These are phyloP conservation scores for Monilinia aucupariae DNA, from an alignment of 2,329 filamentous ascomycete genomes.

Conservation along the genomic window DNA sequence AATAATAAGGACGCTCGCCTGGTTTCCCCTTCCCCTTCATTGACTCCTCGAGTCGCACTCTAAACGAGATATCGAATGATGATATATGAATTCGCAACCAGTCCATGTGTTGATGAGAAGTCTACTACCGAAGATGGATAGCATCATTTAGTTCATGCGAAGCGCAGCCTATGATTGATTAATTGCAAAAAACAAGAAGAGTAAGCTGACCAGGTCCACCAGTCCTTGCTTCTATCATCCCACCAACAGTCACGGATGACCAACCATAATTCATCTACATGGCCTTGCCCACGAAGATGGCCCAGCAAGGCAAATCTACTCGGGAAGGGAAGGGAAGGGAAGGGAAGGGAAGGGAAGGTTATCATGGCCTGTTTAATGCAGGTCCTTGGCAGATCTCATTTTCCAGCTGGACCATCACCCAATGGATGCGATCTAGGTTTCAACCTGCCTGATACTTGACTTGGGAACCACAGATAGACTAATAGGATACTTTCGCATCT, in stretches of 20 bases:
- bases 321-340: too few relatives aligned
- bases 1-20: not conserved
- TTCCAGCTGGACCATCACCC: not conserved
- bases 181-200: not conserved
- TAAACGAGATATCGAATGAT: not conserved
- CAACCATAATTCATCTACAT: not conserved
- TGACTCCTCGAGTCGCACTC: not conserved
- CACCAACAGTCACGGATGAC: not conserved
- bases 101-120: too few relatives aligned
- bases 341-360: too few relatives aligned
- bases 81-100: too few relatives aligned
- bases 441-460: not conserved
- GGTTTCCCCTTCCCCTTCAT: not conserved
- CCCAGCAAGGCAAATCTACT: not conserved
- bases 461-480: not conserved
- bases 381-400: not conserved
- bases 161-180: not conserved
- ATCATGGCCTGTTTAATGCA: not conserved
- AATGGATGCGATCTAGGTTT: not conserved
- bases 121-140: too few relatives aligned
- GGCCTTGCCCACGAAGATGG: not conserved
- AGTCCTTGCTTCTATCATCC: not conserved
- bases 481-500: conserved; percentile 8
- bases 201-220: not conserved
- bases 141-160: too few relatives aligned